A percentile compares a stretch with the other conserved stretches of the same genome.
These are phyloP conservation scores for Pseudozyma flocculosa DNA, from an alignment of 1,284 basidiomycete species.

Conservation along the genomic window DNA sequence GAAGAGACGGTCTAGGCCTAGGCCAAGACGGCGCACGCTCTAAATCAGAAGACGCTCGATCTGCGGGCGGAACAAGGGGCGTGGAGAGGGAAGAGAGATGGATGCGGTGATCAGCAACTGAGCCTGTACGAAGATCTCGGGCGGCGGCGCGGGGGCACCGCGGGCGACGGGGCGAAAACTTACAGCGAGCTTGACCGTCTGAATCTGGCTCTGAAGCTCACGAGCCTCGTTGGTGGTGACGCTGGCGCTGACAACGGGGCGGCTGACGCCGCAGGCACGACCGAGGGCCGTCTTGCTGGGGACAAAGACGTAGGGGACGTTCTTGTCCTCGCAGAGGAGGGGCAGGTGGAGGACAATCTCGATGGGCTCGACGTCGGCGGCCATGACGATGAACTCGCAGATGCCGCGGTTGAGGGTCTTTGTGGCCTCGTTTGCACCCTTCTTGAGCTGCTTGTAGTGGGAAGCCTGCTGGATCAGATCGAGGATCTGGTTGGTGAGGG, in stretches of 20 bases:
- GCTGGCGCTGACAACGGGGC: slow-evolving; percentile 91
- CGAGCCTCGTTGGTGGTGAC: slow-evolving; percentile 94
- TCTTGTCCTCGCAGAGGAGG: slow-evolving; percentile 98
- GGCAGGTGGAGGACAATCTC: slow-evolving; percentile 97
- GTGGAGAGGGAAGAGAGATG: neutral
- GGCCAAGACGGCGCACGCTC: no score
- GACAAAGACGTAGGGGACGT: slow-evolving; percentile 94
- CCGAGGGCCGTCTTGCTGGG: slow-evolving; percentile 92
- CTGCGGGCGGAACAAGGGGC: no score
- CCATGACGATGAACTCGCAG: slow-evolving; percentile 96
- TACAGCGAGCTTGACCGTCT: slow-evolving; percentile 70
- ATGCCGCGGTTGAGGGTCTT: slow-evolving; percentile 99
- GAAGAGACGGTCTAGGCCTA: no score
- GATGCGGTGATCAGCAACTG: no score
- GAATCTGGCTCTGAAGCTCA: slow-evolving; percentile 87
- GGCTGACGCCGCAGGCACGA: slow-evolving; percentile 90
- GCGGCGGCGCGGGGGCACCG: no score
- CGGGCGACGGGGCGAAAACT: no score
- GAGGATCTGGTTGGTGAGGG: slow-evolving; percentile 88
- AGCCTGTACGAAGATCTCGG: no score
- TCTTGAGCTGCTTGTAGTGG: slow-evolving; percentile 96
- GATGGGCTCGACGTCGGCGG: slow-evolving; percentile 85
- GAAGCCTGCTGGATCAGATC: slow-evolving; percentile 60
- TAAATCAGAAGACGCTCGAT: slow-evolving; percentile 54
- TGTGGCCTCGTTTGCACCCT: slow-evolving; percentile 91